A percentile compares a stretch with the other conserved stretches of the same genome.
phyloP scores from a whole-genome alignment of 106 monocot species.

The Vanilla planifolia region DNA sequence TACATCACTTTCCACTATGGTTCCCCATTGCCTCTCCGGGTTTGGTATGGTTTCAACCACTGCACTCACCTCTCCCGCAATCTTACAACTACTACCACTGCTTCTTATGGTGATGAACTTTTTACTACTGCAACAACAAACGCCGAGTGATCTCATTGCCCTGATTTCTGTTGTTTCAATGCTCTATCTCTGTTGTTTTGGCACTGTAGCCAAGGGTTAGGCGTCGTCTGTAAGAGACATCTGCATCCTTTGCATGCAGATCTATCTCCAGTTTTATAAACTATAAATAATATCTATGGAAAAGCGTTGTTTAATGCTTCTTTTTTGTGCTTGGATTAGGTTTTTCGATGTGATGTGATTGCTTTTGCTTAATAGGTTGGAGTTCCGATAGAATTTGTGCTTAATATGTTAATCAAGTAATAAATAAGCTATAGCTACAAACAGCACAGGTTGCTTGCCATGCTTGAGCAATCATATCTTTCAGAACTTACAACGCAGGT shows the following conservation, averaged over 20 bases:
- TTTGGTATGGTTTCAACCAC: slow-evolving; percentile 69
- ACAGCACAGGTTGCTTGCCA: no score
- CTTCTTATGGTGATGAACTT: background rate
- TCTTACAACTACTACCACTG: background rate
- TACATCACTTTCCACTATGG: slow-evolving; percentile 56
- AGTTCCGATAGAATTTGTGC: no score
- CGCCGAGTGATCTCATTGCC: background rate
- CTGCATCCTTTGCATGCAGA: background rate
- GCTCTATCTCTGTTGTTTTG: background rate
- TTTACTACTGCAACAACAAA: background rate
- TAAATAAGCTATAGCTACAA: no score
- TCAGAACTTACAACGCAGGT: no score
- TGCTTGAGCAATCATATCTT: no score
- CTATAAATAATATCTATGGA: background rate
- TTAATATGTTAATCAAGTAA: no score
- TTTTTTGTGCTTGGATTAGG: no score
- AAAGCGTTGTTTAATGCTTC: no score
- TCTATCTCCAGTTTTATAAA: background rate
- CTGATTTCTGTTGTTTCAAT: no score
- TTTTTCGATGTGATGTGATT: no score
- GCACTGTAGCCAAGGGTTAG: background rate
- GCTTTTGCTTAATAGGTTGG: no score
- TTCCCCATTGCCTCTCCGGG: slow-evolving; percentile 28
- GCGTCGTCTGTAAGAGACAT: background rate
- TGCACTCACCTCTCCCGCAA: slow-evolving; percentile 14